A percentile compares a stretch with the other conserved stretches of the same genome.
These are phyloP conservation scores for Leptographium flavum DNA, from an alignment of 2,329 filamentous ascomycete genomes.

Conservation along the genomic window DNA sequence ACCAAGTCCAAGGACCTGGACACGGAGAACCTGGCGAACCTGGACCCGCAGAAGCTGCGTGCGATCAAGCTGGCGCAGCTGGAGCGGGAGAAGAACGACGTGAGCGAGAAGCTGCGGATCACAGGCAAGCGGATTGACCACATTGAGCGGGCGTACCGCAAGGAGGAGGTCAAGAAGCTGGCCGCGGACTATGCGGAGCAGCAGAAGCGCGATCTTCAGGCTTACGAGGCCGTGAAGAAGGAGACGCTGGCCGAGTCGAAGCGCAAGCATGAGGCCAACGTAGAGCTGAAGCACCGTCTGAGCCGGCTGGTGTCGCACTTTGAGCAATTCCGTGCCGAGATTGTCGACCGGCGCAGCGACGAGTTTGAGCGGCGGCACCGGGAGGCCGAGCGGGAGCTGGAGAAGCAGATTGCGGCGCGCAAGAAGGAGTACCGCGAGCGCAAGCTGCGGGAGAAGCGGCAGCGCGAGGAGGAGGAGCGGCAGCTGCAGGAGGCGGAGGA, in stretches of 20 bases:
- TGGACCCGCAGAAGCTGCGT: constrained; percentile 82
- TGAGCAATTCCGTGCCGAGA: constrained; percentile 65
- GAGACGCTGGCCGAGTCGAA: constrained; percentile 70
- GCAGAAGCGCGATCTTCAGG: constrained; percentile 59
- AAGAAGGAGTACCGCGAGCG: constrained; percentile 80
- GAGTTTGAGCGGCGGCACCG: constrained; percentile 93
- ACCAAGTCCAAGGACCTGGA: constrained; percentile 66
- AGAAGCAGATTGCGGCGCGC: constrained; percentile 77
- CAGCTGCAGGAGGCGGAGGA: constrained; percentile 74
- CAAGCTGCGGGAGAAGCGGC: constrained; percentile 67
- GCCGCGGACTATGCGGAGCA: constrained; percentile 74
- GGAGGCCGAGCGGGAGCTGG: constrained; percentile 81
- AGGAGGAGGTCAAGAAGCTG: constrained; percentile 89
- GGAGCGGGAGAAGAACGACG: constrained; percentile 94
- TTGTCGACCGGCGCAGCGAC: constrained; percentile 78
- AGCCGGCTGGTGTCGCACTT: constrained; percentile 72
- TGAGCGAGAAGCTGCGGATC: constrained; percentile 78
- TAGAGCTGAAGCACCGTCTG: constrained; percentile 87
- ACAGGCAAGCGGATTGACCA: constrained; percentile 95
- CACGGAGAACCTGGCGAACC: constrained; percentile 65
- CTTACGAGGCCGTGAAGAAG: constrained; percentile 66
- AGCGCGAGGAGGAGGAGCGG: constrained; percentile 73
- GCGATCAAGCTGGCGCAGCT: constrained; percentile 90
- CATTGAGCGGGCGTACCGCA: constrained; percentile 88
- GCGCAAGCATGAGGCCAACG: constrained; percentile 79